These are phyloP conservation scores for Hirschfeldia incana DNA, from an alignment of 345 rosid species.

Conservation along the genomic window DNA sequence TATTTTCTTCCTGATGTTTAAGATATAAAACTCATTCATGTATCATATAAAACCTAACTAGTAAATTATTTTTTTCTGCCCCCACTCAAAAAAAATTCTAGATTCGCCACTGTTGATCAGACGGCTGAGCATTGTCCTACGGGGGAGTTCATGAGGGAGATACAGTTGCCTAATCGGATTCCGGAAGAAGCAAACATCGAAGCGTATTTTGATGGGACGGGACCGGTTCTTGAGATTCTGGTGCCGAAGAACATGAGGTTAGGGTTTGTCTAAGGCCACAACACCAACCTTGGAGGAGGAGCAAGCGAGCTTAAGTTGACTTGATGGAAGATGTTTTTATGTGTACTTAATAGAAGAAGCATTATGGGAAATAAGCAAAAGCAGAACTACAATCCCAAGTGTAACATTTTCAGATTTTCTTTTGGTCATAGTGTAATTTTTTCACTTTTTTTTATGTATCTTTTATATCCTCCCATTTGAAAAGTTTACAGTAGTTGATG, in stretches of 20 bases:
- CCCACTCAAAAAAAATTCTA: too few species aligned
- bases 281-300: slow-evolving; percentile 57
- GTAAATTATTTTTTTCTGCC: too few species aligned
- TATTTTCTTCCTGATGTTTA: too few species aligned
- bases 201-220: slow-evolving; percentile 84
- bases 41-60: too few species aligned
- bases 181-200: slow-evolving; percentile 89
- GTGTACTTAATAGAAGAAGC: background rate
- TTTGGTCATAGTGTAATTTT: background rate
- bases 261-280: slow-evolving; percentile 85
- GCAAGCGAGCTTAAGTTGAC: slow-evolving; percentile 65
- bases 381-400: background rate
- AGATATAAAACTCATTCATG: too few species aligned
- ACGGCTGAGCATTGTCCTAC: slow-evolving; percentile 94
- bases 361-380: slow-evolving; percentile 21
- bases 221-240: slow-evolving; percentile 84
- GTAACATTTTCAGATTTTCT: background rate
- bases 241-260: slow-evolving; percentile 97
- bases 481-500: background rate
- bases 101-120: too few species aligned
- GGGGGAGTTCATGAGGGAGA: slow-evolving; percentile 91
- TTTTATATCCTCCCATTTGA: background rate
- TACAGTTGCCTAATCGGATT: slow-evolving; percentile 77
- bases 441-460: background rate
- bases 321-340: slow-evolving; percentile 29